Evolutionary conservation across 2,329 filamentous ascomycete species (phyloP).

Genomic region (Talaromyces sp.): DNA sequence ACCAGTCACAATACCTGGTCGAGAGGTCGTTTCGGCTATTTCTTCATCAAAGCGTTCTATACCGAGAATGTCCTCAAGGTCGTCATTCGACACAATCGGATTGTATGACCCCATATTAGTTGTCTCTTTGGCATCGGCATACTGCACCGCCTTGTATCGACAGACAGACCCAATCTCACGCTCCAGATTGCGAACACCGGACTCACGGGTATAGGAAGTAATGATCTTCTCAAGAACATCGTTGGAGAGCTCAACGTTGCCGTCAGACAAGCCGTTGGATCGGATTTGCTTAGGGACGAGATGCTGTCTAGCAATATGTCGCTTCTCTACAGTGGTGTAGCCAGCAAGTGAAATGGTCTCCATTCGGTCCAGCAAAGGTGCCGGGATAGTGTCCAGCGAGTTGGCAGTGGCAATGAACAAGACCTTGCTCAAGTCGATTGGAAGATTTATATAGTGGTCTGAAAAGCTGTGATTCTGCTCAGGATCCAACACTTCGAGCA

Average conservation of each 20-base stretch:
- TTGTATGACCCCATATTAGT: slow-evolving; percentile 66
- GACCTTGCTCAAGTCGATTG: slow-evolving; percentile 92
- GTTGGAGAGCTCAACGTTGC: slow-evolving; percentile 71
- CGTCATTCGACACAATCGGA: slow-evolving; percentile 66
- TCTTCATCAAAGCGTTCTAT: slow-evolving; percentile 94
- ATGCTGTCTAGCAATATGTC: slow-evolving; percentile 87
- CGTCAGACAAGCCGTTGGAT: slow-evolving; percentile 75
- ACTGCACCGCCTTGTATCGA: slow-evolving; percentile 91
- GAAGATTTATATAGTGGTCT: slow-evolving; percentile 94
- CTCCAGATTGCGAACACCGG: slow-evolving; percentile 92
- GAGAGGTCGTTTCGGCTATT: slow-evolving; percentile 75
- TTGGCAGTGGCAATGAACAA: slow-evolving; percentile 98
- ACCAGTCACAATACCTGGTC: slow-evolving; percentile 91
- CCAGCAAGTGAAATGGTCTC: slow-evolving; percentile 90
- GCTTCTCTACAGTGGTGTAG: slow-evolving; percentile 95
- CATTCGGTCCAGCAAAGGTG: slow-evolving; percentile 94
- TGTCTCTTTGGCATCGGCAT: slow-evolving; percentile 79
- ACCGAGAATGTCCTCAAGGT: slow-evolving; percentile 86
- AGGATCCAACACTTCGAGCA: slow-evolving; percentile 95
- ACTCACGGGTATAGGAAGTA: slow-evolving; percentile 92
- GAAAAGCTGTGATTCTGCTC: slow-evolving; percentile 95
- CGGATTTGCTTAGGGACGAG: slow-evolving; percentile 94
- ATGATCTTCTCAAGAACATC: slow-evolving; percentile 94
- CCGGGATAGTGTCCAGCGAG: slow-evolving; percentile 85
- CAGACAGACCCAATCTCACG: slow-evolving; percentile 93